A percentile compares a stretch with the other conserved stretches of the same genome.
phyloP scores from a whole-genome alignment of 345 rosid genomes.

The Pugionium dolabratum region DNA sequence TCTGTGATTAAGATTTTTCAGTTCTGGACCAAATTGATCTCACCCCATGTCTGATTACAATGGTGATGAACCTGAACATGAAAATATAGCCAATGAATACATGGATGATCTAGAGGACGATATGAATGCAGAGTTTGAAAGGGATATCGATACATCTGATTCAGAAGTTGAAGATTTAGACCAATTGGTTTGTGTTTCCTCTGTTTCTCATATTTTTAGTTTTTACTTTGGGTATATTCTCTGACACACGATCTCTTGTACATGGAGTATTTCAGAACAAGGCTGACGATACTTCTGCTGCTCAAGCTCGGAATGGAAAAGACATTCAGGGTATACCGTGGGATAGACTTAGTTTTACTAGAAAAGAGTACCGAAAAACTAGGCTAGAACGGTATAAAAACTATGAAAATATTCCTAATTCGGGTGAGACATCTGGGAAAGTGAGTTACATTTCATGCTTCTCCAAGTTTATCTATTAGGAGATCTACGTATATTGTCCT shows the following conservation, averaged over 20 bases:
- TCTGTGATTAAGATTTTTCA: conserved; percentile 18
- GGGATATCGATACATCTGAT: conserved; percentile 59
- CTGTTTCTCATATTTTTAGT: background rate
- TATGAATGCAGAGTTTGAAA: conserved; percentile 54
- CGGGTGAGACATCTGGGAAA: conserved; percentile 71
- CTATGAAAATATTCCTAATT: conserved; percentile 76
- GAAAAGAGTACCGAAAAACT: conserved; percentile 82
- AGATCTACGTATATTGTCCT: background rate
- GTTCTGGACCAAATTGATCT: conserved; percentile 25
- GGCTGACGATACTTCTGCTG: conserved; percentile 72
- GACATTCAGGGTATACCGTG: conserved; percentile 94
- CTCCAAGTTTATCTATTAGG: background rate
- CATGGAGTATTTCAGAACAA: conserved; percentile 38
- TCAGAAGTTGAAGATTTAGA: conserved; percentile 70
- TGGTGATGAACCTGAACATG: conserved; percentile 54
- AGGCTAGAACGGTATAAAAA: conserved; percentile 93
- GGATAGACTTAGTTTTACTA: conserved; percentile 82
- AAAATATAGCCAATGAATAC: conserved; percentile 64
- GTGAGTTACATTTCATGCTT: conserved; percentile 38
- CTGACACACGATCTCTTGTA: background rate
- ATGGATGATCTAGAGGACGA: conserved; percentile 67
- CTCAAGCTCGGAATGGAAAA: conserved; percentile 76
- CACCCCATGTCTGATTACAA: conserved; percentile 56
- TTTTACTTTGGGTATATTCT: background rate
- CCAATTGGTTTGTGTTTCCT: conserved; percentile 45